Percentiles rank a stretch among this genome's conserved stretches.
Conservation (phyloP, 306 rosid species). For the Quillaja saponaria region DNA sequence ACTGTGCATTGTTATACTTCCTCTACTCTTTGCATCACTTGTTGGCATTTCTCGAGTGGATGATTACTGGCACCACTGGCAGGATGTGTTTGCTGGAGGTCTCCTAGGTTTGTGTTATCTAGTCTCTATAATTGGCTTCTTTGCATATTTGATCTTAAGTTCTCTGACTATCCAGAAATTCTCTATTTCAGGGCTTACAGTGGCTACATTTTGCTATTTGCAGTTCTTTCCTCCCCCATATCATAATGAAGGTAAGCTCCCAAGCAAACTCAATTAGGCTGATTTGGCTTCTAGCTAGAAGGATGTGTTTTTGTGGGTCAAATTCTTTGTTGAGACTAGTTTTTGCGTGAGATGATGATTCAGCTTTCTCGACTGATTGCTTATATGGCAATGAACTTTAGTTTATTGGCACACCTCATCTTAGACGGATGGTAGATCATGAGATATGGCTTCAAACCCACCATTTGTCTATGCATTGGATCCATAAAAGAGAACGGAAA, state of each 20-base stretch:
- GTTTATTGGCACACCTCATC: conserved; percentile 20
- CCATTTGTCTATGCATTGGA: neutral
- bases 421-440: neutral
- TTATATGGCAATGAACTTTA: no score
- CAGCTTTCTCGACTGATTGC: no score
- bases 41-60: conserved; percentile 82
- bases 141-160: neutral
- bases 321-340: neutral
- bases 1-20: conserved; percentile 67
- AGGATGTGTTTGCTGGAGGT: conserved; percentile 88
- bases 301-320: neutral
- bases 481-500: neutral
- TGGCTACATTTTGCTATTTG: conserved; percentile 80
- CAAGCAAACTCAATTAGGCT: conserved; percentile 9
- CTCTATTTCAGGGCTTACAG: conserved; percentile 62
- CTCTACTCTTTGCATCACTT: conserved; percentile 81
- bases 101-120: conserved; percentile 59
- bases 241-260: conserved; percentile 69
- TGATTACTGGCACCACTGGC: conserved; percentile 98
- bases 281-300: neutral
- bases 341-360: neutral
- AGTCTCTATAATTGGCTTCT: conserved; percentile 12
- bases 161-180: conserved; percentile 8
- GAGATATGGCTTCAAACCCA: conserved; percentile 9
- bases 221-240: conserved; percentile 91